These are phyloP conservation scores for Bretschneidera sinensis DNA, from an alignment of 345 rosid species.

Conservation along the genomic window DNA sequence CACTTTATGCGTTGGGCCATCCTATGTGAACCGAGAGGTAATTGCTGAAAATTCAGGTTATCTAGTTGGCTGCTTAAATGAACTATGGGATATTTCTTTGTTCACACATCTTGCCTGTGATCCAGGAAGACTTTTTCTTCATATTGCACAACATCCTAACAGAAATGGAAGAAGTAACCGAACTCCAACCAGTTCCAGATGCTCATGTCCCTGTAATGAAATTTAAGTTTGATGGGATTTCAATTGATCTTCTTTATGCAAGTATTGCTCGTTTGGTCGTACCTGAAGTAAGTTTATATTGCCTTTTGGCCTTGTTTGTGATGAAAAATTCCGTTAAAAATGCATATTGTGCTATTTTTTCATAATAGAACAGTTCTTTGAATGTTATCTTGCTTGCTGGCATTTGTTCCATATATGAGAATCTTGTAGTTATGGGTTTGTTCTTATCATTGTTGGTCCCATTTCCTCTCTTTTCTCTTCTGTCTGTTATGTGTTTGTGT, in stretches of 20 bases:
- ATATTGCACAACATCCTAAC: conserved; percentile 43
- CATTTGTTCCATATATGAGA: not conserved
- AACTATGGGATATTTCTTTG: not conserved
- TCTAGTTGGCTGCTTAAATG: not conserved
- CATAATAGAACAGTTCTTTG: no score
- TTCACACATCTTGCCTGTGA: not conserved
- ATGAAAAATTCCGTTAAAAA: not conserved
- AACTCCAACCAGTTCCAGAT: conserved; percentile 69
- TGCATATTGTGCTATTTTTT: no score
- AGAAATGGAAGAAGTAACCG: conserved; percentile 58
- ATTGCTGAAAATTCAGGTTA: not conserved
- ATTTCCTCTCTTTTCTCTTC: not conserved
- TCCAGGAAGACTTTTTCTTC: conserved; percentile 61
- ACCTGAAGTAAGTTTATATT: conserved; percentile 42
- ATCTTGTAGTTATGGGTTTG: not conserved
- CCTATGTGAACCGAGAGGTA: conserved; percentile 67
- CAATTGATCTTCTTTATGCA: conserved; percentile 69
- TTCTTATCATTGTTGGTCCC: not conserved
- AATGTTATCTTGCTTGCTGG: not conserved
- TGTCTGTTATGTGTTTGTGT: not conserved
- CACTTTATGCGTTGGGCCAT: conserved; percentile 68
- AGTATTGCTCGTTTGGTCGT: conserved; percentile 52
- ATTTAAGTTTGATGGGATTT: conserved; percentile 61
- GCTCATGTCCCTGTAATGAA: conserved; percentile 82
- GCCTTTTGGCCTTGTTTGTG: not conserved